Conservation (phyloP, 495 filamentous ascomycete species). For the Hyaloscypha hepaticicola region DNA sequence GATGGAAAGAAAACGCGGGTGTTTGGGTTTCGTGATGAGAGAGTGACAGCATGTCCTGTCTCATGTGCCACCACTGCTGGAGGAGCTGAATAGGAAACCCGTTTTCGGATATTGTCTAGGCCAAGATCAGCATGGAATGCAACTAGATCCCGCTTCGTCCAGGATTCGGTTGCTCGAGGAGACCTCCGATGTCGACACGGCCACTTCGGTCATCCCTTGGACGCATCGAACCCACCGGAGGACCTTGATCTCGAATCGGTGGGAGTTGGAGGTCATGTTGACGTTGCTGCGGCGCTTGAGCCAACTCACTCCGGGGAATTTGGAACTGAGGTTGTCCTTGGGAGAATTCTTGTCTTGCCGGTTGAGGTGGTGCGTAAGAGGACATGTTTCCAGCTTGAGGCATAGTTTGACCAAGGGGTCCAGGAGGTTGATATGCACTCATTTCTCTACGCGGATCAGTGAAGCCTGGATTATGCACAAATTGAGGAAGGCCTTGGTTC, state of each 20-base stretch:
- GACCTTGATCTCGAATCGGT: constrained; percentile 46
- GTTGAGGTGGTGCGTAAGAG: constrained; percentile 15
- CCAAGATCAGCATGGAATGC: background rate
- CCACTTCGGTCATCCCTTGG: constrained; percentile 44
- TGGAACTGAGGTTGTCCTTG: constrained; percentile 42
- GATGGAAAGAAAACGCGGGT: too few species aligned
- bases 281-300: constrained; percentile 33
- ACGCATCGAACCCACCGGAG: constrained; percentile 38
- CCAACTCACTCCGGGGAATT: constrained; percentile 46
- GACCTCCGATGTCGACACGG: constrained; percentile 54
- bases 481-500: constrained; percentile 39
- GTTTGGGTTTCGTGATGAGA: background rate
- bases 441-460: constrained; percentile 22
- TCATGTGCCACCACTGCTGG: background rate
- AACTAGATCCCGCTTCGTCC: background rate
- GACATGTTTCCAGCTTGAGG: constrained; percentile 18
- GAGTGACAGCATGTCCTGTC: background rate
- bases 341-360: constrained; percentile 36
- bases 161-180: constrained; percentile 44
- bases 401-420: constrained; percentile 13
- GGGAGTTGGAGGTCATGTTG: constrained; percentile 49
- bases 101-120: background rate
- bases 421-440: constrained; percentile 21
- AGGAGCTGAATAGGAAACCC: background rate
- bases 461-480: constrained; percentile 9